phyloP scores from a whole-genome alignment of 2,329 filamentous ascomycete genomes.

The Rhynchosporium secalis region DNA sequence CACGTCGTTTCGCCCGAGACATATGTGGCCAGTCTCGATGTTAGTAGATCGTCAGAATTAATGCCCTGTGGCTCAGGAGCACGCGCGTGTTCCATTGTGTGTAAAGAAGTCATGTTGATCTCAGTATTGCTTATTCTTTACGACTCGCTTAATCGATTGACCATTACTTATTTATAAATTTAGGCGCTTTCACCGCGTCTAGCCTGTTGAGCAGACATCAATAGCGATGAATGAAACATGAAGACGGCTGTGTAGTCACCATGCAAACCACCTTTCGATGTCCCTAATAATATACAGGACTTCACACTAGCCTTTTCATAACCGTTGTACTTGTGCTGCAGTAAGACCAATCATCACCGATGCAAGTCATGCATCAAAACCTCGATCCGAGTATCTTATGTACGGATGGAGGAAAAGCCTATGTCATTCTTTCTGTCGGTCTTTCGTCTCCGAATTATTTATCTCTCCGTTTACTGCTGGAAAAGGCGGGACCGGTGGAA shows the following conservation, averaged over 20 bases:
- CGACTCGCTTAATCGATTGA: no score
- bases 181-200: neutral
- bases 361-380: constrained; percentile 34
- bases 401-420: constrained; percentile 30
- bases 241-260: constrained; percentile 14
- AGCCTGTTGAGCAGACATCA: no score
- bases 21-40: no score
- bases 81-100: no score
- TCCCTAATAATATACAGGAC: constrained; percentile 20
- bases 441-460: constrained; percentile 10
- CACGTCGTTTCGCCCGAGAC: no score
- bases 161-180: neutral
- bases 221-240: neutral
- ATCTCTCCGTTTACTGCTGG: constrained; percentile 5
- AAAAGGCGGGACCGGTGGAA: no score
- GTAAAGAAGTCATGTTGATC: no score
- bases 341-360: constrained; percentile 9
- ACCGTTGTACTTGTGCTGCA: no score
- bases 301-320: constrained; percentile 6
- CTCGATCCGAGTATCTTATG: constrained; percentile 34
- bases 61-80: no score
- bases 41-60: no score
- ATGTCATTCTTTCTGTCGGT: constrained; percentile 22
- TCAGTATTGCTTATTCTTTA: no score
- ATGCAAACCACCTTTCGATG: constrained; percentile 11